Evolutionary conservation across 2,329 filamentous ascomycete genomes (phyloP).

Genomic region (Aspergillus carbonarius): DNA sequence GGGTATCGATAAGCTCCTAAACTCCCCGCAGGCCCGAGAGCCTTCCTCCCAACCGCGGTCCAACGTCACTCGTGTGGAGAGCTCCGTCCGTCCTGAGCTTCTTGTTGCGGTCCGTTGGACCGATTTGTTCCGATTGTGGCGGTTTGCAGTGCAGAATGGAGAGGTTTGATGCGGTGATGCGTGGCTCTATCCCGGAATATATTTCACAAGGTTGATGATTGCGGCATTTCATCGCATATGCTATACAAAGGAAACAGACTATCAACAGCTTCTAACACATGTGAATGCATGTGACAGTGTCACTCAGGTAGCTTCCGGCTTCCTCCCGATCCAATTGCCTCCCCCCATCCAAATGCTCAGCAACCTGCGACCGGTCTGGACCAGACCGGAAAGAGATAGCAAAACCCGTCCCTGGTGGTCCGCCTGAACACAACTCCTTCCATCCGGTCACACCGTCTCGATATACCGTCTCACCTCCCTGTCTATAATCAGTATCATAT

Average conservation of each 20-base stretch:
- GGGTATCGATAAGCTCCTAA: conserved; percentile 9
- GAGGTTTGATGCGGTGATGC: no score
- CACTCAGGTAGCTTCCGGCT: neutral
- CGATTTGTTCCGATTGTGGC: neutral
- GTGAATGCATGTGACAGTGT: conserved; percentile 7
- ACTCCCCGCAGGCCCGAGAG: conserved; percentile 22
- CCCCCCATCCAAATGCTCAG: no score
- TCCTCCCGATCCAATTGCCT: conserved; percentile 3
- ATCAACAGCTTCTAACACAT: neutral
- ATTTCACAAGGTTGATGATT: no score
- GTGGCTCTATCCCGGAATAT: no score
- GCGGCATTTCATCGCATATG: neutral
- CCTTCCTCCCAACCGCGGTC: conserved; percentile 19
- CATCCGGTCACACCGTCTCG: conserved; percentile 61
- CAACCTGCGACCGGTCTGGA: neutral
- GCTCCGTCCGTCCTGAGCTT: neutral
- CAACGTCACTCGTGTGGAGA: neutral
- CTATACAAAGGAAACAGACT: neutral
- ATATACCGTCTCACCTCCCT: conserved; percentile 79
- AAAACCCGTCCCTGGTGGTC: neutral
- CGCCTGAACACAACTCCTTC: neutral
- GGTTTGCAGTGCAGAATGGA: no score
- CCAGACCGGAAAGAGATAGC: neutral
- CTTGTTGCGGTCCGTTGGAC: neutral
- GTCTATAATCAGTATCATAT: conserved; percentile 18